Evolutionary conservation across 2,329 filamentous ascomycete species (phyloP), one percentile per base, ranked within the genome.

Genomic region (Fusarium sp.): DNA sequence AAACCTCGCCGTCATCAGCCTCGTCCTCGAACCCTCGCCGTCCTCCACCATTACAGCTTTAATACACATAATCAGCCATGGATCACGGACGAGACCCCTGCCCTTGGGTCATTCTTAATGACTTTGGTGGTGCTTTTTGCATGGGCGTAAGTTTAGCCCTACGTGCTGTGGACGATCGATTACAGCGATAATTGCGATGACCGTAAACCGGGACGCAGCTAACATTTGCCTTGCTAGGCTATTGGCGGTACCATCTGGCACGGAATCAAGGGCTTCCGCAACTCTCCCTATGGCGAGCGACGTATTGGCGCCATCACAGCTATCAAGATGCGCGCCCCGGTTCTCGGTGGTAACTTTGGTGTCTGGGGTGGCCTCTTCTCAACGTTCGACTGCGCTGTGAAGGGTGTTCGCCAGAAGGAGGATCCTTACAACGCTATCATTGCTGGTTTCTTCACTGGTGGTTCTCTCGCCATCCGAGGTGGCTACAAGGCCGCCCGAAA

Each of bases 341-440:
- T 98, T 39, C 90, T 98, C 54, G 96, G 96, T 80, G 96, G 96
- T 80, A 99, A 99, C 88, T 99, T 98, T 79, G 96, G 96, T 79
- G 94, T 97, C 65, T 98, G 96, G 96, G 96, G 96, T 81, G 96
- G 96, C 76, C 87, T 98, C 66, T 98, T 98, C 88, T 94, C 92
- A 79, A 97, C 94, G 71, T 98, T 96, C 81, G 96, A 99, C 86
- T 99, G 96, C 87, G 93, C 95, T 28, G 93, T 98, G 72, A 99
- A 98, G 88, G 96, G 96, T 66, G 87, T 96, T 64, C 88, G 95
- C 75, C 94, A 96, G 88, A 98, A 98, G 91, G 96, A 99, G 84
- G 96, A 98, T 82, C 95, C 96, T 20, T 98, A 95, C 87, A 98
- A 98, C 85, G 95, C 95, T 80, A 98, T 99, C 82, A 97, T 96